Evolutionary conservation across 2,329 filamentous ascomycete genomes (phyloP).

Genomic region (Neobulgaria alba): DNA sequence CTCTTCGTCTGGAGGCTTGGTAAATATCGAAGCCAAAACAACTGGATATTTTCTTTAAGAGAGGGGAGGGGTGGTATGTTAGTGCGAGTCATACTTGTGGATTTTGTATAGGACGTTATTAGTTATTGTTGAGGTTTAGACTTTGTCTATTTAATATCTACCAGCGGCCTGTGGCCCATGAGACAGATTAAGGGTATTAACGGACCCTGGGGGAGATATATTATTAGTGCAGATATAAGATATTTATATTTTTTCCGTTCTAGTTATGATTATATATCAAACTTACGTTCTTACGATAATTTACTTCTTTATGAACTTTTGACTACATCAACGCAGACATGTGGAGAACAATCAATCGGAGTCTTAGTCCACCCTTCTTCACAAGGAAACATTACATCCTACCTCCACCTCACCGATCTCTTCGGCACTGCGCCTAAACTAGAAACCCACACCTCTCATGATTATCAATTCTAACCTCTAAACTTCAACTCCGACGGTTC

Average conservation of each 20-base stretch:
- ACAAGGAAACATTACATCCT: constrained; percentile 6
- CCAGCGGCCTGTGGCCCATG: no score
- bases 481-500: constrained; percentile 14
- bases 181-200: constrained; percentile 11
- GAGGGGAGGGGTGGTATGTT: no score
- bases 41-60: no score
- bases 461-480: constrained; percentile 14
- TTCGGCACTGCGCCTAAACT: constrained; percentile 13
- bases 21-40: no score
- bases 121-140: constrained; percentile 18
- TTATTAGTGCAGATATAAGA: constrained; percentile 17
- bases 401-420: constrained; percentile 19
- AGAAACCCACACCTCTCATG: constrained; percentile 16
- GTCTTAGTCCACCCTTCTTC: constrained; percentile 15
- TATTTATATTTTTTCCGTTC: no score
- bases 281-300: no score
- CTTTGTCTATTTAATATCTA: no score
- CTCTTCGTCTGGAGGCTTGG: no score
- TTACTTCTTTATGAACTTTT: no score
- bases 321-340: no score
- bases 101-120: constrained; percentile 20
- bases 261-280: no score
- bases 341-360: constrained; percentile 17
- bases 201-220: constrained; percentile 19
- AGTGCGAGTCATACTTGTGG: constrained; percentile 22